phyloP scores from a whole-genome alignment of 1,139 yeast species.

The Yamadazyma jaroonii region DNA sequence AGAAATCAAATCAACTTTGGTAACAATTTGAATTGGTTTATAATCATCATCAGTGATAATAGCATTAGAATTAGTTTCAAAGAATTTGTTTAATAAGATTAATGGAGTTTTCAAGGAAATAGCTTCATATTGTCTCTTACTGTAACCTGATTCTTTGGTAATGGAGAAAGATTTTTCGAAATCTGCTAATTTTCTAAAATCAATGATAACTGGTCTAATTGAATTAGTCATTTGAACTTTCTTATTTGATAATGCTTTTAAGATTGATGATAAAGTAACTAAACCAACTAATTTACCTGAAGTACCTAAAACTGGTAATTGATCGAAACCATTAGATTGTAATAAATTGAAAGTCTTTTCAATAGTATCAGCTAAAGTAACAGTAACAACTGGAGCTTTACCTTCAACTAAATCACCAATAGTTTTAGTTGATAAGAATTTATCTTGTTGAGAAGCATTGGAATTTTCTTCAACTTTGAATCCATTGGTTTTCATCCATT shows the following conservation, averaged over 20 bases:
- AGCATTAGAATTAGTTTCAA: conserved; percentile 85
- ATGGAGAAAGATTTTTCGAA: conserved; percentile 67
- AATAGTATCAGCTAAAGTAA: conserved; percentile 59
- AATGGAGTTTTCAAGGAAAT: conserved; percentile 71
- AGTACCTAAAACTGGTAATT: conserved; percentile 69
- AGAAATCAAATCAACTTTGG: conserved; percentile 81
- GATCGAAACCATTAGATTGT: conserved; percentile 80
- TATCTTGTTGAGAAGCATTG: conserved; percentile 49
- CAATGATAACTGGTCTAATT: conserved; percentile 63
- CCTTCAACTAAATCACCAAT: conserved; percentile 62
- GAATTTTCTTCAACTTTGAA: conserved; percentile 50
- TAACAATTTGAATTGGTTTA: conserved; percentile 80
- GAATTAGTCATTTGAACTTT: conserved; percentile 58
- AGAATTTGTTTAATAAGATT: conserved; percentile 69
- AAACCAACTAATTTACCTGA: conserved; percentile 69
- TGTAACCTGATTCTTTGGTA: conserved; percentile 55
- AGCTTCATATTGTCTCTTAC: conserved; percentile 64
- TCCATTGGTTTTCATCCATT: conserved; percentile 84
- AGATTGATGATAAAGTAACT: conserved; percentile 71
- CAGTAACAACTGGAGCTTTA: conserved; percentile 81
- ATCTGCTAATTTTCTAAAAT: conserved; percentile 70
- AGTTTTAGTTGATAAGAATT: conserved; percentile 46
- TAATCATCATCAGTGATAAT: conserved; percentile 71
- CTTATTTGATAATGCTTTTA: conserved; percentile 66
- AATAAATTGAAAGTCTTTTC: conserved; percentile 68